These are phyloP conservation scores for Heimioporus sp. DNA, from an alignment of 768 basidiomycete species.

Conservation along the genomic window DNA sequence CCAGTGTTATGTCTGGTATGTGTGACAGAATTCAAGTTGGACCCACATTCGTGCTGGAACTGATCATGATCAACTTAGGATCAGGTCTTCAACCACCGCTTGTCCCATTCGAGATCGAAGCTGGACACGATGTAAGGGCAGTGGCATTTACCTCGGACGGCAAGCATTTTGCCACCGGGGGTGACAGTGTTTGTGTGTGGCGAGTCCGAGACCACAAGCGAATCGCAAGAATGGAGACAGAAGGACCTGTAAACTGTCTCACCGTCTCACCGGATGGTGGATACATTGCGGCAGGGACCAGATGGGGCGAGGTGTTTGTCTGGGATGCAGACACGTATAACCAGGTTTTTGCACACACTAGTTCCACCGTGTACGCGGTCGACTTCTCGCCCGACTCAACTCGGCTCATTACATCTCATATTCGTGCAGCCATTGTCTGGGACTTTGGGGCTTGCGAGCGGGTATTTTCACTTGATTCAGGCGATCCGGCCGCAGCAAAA, in stretches of 20 bases:
- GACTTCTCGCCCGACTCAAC: conserved; percentile 4
- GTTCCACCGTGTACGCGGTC: background rate
- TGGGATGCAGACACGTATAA: background rate
- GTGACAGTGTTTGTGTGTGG: background rate
- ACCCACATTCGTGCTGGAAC: no score
- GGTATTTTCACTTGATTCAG: background rate
- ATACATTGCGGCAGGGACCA: background rate
- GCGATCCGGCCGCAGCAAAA: background rate
- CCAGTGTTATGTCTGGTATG: no score
- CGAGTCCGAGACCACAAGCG: background rate
- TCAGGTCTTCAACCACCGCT: no score
- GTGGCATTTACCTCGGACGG: background rate
- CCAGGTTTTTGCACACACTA: background rate
- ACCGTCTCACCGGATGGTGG: background rate
- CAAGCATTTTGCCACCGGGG: background rate
- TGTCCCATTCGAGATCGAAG: background rate
- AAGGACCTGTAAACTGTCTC: background rate
- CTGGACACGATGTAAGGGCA: background rate
- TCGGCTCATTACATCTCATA: background rate
- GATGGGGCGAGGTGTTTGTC: background rate
- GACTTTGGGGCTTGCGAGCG: background rate
- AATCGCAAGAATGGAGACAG: background rate
- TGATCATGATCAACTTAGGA: no score
- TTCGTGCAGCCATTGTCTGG: background rate
- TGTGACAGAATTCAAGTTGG: no score